These are phyloP conservation scores for Pseudomonodictys pantanalensis DNA, from an alignment of 495 filamentous ascomycete genomes.

Conservation along the genomic window DNA sequence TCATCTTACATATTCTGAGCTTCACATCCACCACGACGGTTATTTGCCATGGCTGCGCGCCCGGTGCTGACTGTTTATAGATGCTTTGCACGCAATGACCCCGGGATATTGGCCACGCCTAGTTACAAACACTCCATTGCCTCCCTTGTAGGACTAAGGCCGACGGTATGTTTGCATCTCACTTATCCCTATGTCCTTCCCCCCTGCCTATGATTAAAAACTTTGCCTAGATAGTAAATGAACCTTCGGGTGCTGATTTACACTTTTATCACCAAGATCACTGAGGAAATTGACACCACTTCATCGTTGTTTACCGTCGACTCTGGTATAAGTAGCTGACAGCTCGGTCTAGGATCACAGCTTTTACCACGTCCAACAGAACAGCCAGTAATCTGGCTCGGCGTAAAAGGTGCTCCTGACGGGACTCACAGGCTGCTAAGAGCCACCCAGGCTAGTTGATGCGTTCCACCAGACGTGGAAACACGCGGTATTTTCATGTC, in stretches of 20 bases:
- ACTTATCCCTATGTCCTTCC: not conserved
- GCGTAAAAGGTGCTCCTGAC: too few species aligned
- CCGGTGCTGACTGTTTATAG: not conserved
- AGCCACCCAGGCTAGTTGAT: too few species aligned
- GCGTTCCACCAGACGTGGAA: too few species aligned
- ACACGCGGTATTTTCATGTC: too few species aligned
- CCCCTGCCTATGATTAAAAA: conserved; percentile 68
- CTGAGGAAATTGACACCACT: conserved; percentile 53
- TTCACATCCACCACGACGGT: conserved; percentile 6
- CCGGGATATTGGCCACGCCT: too few species aligned
- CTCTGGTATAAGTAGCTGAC: conserved; percentile 1
- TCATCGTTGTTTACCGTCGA: not conserved
- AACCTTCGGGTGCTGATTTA: conserved; percentile 66
- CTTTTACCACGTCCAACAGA: too few species aligned
- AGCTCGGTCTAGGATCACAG: not conserved
- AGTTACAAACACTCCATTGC: not conserved
- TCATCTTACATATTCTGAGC: conserved; percentile 97
- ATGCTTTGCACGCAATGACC: not conserved
- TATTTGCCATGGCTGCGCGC: not conserved
- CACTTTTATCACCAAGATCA: conserved; percentile 75
- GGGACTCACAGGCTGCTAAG: too few species aligned
- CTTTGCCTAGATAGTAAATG: conserved; percentile 82
- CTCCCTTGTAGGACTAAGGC: not conserved
- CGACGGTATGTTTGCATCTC: not conserved
- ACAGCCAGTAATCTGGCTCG: too few species aligned